These are phyloP conservation scores for Suillus luteus DNA, from an alignment of 768 basidiomycete species.

Conservation along the genomic window DNA sequence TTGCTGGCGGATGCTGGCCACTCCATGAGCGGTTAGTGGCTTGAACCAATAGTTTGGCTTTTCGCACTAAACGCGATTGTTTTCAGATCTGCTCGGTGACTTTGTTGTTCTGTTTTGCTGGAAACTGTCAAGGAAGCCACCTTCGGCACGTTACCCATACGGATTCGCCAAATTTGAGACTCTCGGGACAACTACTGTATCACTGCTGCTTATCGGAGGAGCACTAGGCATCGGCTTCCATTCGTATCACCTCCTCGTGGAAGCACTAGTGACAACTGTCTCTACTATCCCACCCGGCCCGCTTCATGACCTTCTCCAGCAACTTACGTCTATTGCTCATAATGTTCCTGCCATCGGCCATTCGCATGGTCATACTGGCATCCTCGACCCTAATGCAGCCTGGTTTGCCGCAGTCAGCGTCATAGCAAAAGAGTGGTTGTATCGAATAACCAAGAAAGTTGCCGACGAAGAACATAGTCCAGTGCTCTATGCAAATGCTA, in stretches of 20 bases:
- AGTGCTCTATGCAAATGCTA: conserved; percentile 92
- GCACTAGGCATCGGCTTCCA: conserved; percentile 87
- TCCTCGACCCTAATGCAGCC: conserved; percentile 89
- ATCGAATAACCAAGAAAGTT: conserved; percentile 84
- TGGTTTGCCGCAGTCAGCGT: conserved; percentile 92
- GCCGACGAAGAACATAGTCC: conserved; percentile 90
- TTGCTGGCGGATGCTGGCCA: conserved; percentile 95
- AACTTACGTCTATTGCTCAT: conserved; percentile 55
- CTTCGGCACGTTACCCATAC: conserved; percentile 79
- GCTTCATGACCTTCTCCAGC: conserved; percentile 62
- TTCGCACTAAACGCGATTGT: conserved; percentile 13
- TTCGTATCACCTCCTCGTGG: conserved; percentile 81
- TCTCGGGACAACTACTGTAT: conserved; percentile 88
- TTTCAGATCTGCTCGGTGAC: conserved; percentile 79
- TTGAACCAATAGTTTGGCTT: not conserved
- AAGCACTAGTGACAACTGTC: conserved; percentile 68
- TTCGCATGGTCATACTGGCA: conserved; percentile 52
- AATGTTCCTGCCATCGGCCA: conserved; percentile 55
- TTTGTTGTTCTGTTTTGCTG: conserved; percentile 90
- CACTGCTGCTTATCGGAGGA: conserved; percentile 82
- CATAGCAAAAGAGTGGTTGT: conserved; percentile 89
- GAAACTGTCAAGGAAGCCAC: conserved; percentile 80
- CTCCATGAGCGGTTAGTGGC: conserved; percentile 73
- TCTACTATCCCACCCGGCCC: conserved; percentile 64
- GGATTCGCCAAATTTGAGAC: conserved; percentile 96